Base-by-base conservation (phyloP, 345 rosid species). In the Citrus cavaleriei region DNA sequence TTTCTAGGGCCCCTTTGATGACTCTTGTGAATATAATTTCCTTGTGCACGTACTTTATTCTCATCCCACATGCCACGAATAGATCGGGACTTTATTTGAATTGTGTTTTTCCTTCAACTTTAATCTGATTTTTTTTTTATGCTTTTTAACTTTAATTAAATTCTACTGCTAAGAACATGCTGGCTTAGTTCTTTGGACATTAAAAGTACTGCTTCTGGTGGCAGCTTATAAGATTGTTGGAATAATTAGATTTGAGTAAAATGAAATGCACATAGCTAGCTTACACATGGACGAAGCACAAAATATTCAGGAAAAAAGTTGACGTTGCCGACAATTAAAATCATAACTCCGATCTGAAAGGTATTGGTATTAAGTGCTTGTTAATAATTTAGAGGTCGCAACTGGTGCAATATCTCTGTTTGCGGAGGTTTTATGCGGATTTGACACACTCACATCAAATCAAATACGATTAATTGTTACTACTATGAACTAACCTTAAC, bases 61-160 rank as follows among this genome's bases (percentile, higher is more conserved):
- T 32, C 57, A n/a, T 42, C 58, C 37, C 79, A 70, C 82, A 42
- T 75, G 84, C 79, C n/a, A 4, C 64, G 69, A 46, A 74, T 21
- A 64, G 51, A 54, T 18, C 2, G 37, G 24, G 46, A 69, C 69
- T 4, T 46, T 13, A 46, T 3, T 13, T 14, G 54, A 70, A 27
- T 27, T 16, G 1, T 2, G 7, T 49, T 25, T 25, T 12, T 30
- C 19, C 34, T 54, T 32, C 24, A 24, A 16, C 27, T 34, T 9
- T n/a, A n/a, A 67, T 19, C 25, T 18, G 27, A 67, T n/a, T 7
- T 46, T 35, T 19, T 19, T 37, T 35, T 22, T 7, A 22, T 67
- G 51, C 51, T 34, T 37, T 67, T 16, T 16, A 54, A 2, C 22
- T 54, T 54, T 16, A 54, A 54, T 54, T 18, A 18, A 42, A 46